Conservation (phyloP, 2,329 filamentous ascomycete species). For the Nigrospora sphaerica region DNA sequence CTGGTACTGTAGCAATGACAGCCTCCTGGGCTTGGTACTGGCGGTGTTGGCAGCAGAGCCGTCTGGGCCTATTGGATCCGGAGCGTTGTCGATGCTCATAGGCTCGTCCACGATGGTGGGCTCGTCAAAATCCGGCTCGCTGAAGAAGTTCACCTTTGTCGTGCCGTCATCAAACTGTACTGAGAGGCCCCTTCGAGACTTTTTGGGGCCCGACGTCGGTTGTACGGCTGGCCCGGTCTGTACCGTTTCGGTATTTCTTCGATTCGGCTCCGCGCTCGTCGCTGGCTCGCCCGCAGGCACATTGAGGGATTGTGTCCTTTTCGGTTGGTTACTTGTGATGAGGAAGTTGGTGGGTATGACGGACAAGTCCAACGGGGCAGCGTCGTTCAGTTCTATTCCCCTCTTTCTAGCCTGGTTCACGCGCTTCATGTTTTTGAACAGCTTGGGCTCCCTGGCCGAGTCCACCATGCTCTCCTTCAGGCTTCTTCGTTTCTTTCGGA, state of each 20-base stretch:
- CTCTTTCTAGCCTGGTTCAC: constrained; percentile 33
- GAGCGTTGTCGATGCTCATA: constrained; percentile 11
- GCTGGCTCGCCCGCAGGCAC: neutral
- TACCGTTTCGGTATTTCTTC: neutral
- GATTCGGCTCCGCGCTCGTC: neutral
- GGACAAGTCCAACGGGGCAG: constrained; percentile 27
- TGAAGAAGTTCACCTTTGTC: neutral
- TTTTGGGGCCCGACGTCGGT: neutral
- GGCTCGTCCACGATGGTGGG: constrained; percentile 12
- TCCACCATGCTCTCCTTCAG: constrained; percentile 34
- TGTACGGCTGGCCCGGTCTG: neutral
- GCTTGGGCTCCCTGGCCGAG: constrained; percentile 29
- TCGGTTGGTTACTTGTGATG: constrained; percentile 11
- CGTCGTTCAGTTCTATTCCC: constrained; percentile 36
- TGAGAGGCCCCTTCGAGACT: neutral
- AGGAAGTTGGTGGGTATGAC: constrained; percentile 21
- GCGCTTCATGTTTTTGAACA: constrained; percentile 30
- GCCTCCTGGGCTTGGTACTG: constrained; percentile 5
- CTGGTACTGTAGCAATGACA: constrained; percentile 17
- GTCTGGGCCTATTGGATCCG: neutral
- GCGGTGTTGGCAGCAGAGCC: neutral
- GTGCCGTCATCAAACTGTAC: constrained; percentile 5
- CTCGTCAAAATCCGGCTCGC: constrained; percentile 3
- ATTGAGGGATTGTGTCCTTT: constrained; percentile 1
- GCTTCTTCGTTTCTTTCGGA: constrained; percentile 23